These are phyloP conservation scores for Boletellus deceptivus DNA, from an alignment of 1,284 basidiomycete genomes.

Conservation along the genomic window DNA sequence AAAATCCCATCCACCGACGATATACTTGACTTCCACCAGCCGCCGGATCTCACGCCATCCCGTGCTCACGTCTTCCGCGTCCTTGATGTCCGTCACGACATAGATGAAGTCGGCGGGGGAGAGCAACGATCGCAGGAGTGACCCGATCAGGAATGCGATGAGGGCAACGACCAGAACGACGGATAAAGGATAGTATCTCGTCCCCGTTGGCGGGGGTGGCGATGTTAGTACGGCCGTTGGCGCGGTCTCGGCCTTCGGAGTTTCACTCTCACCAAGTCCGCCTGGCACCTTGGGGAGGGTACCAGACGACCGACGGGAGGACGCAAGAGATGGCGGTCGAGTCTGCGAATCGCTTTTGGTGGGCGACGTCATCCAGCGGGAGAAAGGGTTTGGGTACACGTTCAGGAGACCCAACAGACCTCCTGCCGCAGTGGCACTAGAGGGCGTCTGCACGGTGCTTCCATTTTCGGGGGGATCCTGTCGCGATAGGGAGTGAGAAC, in stretches of 20 bases:
- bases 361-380: conserved; percentile 33
- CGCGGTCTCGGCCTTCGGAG: background rate
- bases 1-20: conserved; percentile 78
- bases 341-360: conserved; percentile 10
- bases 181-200: conserved; percentile 44
- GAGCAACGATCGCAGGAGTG: conserved; percentile 81
- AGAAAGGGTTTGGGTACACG: conserved; percentile 43
- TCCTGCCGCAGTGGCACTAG: conserved; percentile 16
- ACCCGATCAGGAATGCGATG: conserved; percentile 90
- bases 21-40: conserved; percentile 74
- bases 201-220: conserved; percentile 7
- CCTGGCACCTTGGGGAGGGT: conserved; percentile 23
- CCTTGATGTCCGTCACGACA: conserved; percentile 57
- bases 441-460: conserved; percentile 23
- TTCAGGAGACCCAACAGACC: conserved; percentile 46
- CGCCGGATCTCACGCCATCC: conserved; percentile 84
- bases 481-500: conserved; percentile 1
- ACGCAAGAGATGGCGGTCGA: conserved; percentile 20
- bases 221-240: background rate
- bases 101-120: conserved; percentile 92
- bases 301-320: conserved; percentile 28
- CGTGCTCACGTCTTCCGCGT: conserved; percentile 46
- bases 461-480: conserved; percentile 27
- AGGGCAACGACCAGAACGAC: conserved; percentile 77
- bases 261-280: conserved; percentile 18